Evolutionary conservation across 495 filamentous ascomycete genomes (phyloP), one percentile per base, ranked within the genome.

Genomic region (Amphirosellinia nigrospora): DNA sequence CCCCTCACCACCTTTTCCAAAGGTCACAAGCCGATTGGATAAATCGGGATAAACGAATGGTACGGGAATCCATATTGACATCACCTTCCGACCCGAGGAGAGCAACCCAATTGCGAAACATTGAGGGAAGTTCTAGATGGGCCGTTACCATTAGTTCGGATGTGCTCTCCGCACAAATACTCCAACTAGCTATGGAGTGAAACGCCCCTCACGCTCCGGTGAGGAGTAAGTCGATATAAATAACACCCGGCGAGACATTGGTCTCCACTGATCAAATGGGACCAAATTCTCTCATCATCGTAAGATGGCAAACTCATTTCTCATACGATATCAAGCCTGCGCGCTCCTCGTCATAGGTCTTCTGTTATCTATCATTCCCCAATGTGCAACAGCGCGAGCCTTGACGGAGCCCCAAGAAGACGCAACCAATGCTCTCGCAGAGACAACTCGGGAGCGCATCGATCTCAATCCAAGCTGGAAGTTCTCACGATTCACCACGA

Each of bases 401-500:
- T 26, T 70, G 21, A 36, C 16, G n/a, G 36, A n/a, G 9, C 39
- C 43, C 16, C 6, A 28, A 39, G 26, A 43, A 26, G 30, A 61
- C n/a, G 50, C 21, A 21, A 6, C 6, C 0, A 34, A 36, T 38
- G 21, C 15, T 19, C 11, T 26, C 19, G 39, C 53, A 32, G 26
- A 13, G 4, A 16, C 58, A 7, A 16, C 45, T 9, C 68, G 68
- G 15, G 68, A 70, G 28, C 68, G 68, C 38, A 62, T 77, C 26
- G 77, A 73, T 56, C 56, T 83, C 72, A 79, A 81, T 58, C 21
- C 72, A 0, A 75, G 55, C 59, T 83, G 81, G 81, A 53, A 71
- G 13, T 83, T 83, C 52, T 77, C 73, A 26, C 79, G 81, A 64
- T 81, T 79, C 43, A 75, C 72, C 15, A 72, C 75, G 38, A 80